Base-by-base conservation (phyloP, 2,329 filamentous ascomycete genomes). In the Alternaria panax region DNA sequence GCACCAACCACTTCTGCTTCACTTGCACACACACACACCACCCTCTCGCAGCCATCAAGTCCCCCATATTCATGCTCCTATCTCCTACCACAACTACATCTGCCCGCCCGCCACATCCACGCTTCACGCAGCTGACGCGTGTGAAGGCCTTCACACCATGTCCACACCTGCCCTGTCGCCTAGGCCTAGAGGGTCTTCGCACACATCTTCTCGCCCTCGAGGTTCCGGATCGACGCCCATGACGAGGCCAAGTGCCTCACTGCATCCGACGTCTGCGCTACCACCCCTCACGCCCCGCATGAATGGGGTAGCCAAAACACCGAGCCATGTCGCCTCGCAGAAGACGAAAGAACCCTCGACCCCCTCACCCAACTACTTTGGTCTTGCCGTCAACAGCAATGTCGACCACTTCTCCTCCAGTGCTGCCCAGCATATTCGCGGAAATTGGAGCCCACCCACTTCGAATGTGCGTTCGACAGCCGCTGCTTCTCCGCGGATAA, bases 341-440 rank as follows among this genome's bases (percentile, higher is more conserved):
- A 69, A 62, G 56, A 58, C 60, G 38, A 74, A 76, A 46, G 66
- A 71, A n/a, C 68, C 72, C 4, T 68, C 69, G 42, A 77, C 73
- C 4, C 76, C 84, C 24, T 94, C 92, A 74, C 92, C 92, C 12
- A 96, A 93, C 75, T 97, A 97, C 78, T 97, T 97, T 75, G 91
- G 91, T 56, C 86, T 96, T 60, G 82, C 88, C 28, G 80, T 92
- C 63, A 76, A 86, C 22, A 76, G 86, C 20, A 78, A 80, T 45
- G 82, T 79, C 55, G 88, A 91, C 62, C 82, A 85, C 24, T 85
- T 88, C 62, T 88, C 89, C 53, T 90, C 89, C 3, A 81, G 79
- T 62, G 79, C 80, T 24, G 86, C 84, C 5, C 83, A 83, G 32
- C 82, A 90, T 62, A 84, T 88, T 1, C 87, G 87, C 57, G 87